Evolutionary conservation across 192 early-diverging fungal genomes (phyloP).

Genomic region (Backusella tuberculispora): DNA sequence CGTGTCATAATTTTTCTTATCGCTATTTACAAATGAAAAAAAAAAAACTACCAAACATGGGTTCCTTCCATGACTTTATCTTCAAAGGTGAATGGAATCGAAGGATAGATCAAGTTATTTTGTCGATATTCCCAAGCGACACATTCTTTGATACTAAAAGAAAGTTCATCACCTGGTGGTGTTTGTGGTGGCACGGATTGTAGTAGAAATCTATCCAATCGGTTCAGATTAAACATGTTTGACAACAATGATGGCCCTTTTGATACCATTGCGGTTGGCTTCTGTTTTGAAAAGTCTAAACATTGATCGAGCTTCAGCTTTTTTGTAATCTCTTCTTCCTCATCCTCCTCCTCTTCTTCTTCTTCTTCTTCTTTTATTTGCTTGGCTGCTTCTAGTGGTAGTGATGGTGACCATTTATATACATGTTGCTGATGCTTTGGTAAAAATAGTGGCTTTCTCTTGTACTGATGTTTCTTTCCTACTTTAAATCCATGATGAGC

Average conservation of each 20-base stretch:
- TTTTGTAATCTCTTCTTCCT: not conserved
- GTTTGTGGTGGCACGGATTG: not conserved
- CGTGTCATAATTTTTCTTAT: too few species aligned
- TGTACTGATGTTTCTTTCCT: too few species aligned
- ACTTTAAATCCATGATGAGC: too few species aligned
- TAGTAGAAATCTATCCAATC: not conserved
- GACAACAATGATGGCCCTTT: slow-evolving; percentile 3
- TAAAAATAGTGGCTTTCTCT: too few species aligned
- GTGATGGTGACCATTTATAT: too few species aligned
- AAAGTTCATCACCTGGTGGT: not conserved
- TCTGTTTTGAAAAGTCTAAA: slow-evolving; percentile 7
- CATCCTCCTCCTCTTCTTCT: too few species aligned
- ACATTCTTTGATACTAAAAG: slow-evolving; percentile 8
- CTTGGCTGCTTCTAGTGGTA: too few species aligned
- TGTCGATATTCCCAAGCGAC: slow-evolving; percentile 6
- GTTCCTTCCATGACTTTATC: too few species aligned
- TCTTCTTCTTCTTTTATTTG: not conserved
- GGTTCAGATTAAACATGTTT: not conserved
- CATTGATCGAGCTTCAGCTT: not conserved
- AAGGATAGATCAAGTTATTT: not conserved
- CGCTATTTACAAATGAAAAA: too few species aligned
- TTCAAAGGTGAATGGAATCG: too few species aligned
- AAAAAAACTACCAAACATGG: too few species aligned
- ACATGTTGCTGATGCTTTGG: too few species aligned
- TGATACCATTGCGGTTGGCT: not conserved